These are phyloP conservation scores for Lavandula angustifolia DNA, from an alignment of 257 asterid species.

Conservation along the genomic window DNA sequence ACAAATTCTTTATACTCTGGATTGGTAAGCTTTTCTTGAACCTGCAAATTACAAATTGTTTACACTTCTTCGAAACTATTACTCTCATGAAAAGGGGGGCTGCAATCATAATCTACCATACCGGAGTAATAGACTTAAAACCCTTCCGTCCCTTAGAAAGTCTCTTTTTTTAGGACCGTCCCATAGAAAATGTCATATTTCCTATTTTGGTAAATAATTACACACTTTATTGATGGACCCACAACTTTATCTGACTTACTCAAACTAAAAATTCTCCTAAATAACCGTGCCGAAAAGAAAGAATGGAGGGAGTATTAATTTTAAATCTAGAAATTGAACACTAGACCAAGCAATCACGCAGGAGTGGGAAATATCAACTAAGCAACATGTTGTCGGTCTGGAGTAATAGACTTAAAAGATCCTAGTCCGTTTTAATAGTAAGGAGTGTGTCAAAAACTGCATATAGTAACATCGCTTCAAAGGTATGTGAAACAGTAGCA, in stretches of 20 bases:
- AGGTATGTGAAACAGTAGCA: background rate
- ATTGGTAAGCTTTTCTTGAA: slow-evolving; percentile 72
- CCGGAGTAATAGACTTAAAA: background rate
- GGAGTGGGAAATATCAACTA: no score
- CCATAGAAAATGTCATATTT: no score
- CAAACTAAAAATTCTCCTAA: no score
- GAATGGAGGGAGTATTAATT: background rate
- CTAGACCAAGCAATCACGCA: no score
- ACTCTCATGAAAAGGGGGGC: background rate
- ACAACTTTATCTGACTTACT: no score
- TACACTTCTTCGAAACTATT: background rate
- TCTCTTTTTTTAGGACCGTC: no score
- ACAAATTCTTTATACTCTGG: slow-evolving; percentile 80
- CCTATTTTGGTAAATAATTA: no score
- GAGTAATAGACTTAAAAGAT: background rate
- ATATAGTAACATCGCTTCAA: background rate
- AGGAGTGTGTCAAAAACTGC: background rate
- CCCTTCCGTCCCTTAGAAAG: no score
- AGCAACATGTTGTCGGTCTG: no score
- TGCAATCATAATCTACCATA: background rate
- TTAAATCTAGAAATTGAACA: no score
- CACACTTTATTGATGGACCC: no score
- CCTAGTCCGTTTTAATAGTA: background rate
- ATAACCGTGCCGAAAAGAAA: no score
- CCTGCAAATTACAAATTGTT: slow-evolving; percentile 49